phyloP scores from a whole-genome alignment of 129 eudicot genomes.

The Helichrysum umbraculigerum region DNA sequence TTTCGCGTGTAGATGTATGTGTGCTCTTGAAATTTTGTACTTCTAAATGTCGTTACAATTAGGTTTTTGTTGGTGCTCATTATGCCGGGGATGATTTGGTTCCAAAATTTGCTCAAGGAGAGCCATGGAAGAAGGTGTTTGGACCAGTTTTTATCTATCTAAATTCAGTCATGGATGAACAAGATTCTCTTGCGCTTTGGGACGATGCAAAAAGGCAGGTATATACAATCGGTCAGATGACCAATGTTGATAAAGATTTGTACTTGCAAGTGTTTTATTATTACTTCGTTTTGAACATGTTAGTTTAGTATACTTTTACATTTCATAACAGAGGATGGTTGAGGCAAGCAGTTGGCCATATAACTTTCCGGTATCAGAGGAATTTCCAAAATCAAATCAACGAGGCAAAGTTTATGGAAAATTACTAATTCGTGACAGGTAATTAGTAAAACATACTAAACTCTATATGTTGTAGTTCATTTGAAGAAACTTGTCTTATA shows the following conservation, averaged over 20 bases:
- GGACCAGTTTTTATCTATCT: conserved; percentile 86
- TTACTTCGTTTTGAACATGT: neutral
- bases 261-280: neutral
- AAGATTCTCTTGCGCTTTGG: conserved; percentile 71
- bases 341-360: conserved; percentile 89
- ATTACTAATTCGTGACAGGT: conserved; percentile 79
- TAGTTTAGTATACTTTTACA: neutral
- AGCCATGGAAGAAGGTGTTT: conserved; percentile 89
- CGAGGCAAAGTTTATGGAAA: conserved; percentile 74
- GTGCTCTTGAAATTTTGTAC: neutral
- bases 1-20: neutral
- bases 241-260: neutral
- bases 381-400: conserved; percentile 60
- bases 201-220: conserved; percentile 90
- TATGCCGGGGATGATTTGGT: conserved; percentile 81
- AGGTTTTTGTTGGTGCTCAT: conserved; percentile 90
- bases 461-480: conserved; percentile 5
- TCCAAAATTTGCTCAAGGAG: conserved; percentile 74
- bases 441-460: neutral
- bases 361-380: conserved; percentile 71
- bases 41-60: neutral
- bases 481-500: neutral
- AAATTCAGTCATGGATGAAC: conserved; percentile 49
- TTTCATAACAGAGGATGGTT: conserved; percentile 46
- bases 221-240: neutral